Evolutionary conservation across 768 basidiomycete species (phyloP).

Genomic region (Calocybe cyanea): DNA sequence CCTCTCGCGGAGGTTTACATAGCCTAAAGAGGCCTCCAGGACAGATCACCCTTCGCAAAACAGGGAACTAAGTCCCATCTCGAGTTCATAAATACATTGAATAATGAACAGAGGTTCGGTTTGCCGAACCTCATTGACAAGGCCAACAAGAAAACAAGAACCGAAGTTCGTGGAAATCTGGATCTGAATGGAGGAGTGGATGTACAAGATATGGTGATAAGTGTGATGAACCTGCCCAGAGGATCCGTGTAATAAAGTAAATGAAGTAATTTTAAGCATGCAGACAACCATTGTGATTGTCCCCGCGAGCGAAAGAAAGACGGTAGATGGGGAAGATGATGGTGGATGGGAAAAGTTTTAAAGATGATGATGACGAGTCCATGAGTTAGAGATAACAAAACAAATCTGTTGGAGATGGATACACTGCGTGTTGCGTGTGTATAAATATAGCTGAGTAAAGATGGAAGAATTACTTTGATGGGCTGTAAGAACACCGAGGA

Average conservation of each 20-base stretch:
- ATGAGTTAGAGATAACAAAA: slow-evolving; percentile 18
- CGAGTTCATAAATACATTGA: too few relatives aligned
- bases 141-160: too few relatives aligned
- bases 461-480: slow-evolving; percentile 14
- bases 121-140: too few relatives aligned
- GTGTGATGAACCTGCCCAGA: slow-evolving; percentile 14
- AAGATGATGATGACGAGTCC: slow-evolving; percentile 10
- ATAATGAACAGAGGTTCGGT: too few relatives aligned
- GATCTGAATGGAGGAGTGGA: too few relatives aligned
- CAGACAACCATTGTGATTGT: slow-evolving; percentile 2
- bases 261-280: not conserved
- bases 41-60: too few relatives aligned
- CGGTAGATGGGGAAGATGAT: slow-evolving; percentile 12
- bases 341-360: not conserved
- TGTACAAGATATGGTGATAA: too few relatives aligned
- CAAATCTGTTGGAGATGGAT: slow-evolving; percentile 20
- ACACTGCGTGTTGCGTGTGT: slow-evolving; percentile 17
- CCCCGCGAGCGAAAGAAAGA: slow-evolving; percentile 6
- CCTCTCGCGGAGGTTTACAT: too few relatives aligned
- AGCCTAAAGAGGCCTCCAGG: too few relatives aligned
- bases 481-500: slow-evolving; percentile 4
- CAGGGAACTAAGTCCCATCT: too few relatives aligned
- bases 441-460: slow-evolving; percentile 20
- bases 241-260: slow-evolving; percentile 10
- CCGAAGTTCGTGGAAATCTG: too few relatives aligned